Evolutionary conservation across 177 flowering plant genomes (phyloP).

Genomic region (Vitis hybrid): DNA sequence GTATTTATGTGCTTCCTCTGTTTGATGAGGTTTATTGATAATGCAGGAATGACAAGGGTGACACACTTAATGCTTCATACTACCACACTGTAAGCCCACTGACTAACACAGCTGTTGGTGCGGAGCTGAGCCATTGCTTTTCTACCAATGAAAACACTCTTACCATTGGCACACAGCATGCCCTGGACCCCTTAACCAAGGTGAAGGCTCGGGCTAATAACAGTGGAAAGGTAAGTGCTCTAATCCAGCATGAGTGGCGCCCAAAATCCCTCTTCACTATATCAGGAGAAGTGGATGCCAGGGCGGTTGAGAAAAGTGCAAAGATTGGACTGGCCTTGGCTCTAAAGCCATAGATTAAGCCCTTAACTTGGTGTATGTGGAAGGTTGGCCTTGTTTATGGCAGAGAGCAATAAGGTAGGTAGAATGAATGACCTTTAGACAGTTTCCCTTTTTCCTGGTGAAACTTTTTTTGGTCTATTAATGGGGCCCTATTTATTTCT

Average conservation of each 20-base stretch:
- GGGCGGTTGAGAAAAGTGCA: slow-evolving; percentile 75
- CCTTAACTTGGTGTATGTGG: not conserved
- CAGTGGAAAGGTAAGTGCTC: slow-evolving; percentile 72
- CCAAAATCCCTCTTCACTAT: slow-evolving; percentile 76
- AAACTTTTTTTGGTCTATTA: slow-evolving; percentile 1
- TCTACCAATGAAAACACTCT: slow-evolving; percentile 72
- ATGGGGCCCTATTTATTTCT: slow-evolving; percentile 8
- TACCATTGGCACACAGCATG: slow-evolving; percentile 75
- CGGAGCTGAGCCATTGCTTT: slow-evolving; percentile 66
- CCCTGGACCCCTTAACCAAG: slow-evolving; percentile 66
- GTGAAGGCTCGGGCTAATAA: slow-evolving; percentile 75
- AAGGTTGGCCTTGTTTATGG: slow-evolving; percentile 9
- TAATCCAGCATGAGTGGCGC: slow-evolving; percentile 87
- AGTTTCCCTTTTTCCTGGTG: not conserved
- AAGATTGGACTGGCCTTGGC: slow-evolving; percentile 77
- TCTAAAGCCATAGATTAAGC: slow-evolving; percentile 56
- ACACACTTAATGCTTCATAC: slow-evolving; percentile 65
- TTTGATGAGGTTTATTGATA: not conserved
- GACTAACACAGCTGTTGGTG: slow-evolving; percentile 78
- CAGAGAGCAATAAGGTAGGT: slow-evolving; percentile 36
- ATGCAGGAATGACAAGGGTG: slow-evolving; percentile 68
- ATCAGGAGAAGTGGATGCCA: slow-evolving; percentile 83
- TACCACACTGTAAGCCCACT: slow-evolving; percentile 68
- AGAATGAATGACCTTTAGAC: not conserved
- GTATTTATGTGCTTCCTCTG: not conserved